Conservation (phyloP, 495 filamentous ascomycete genomes). For the Halenospora varia region DNA sequence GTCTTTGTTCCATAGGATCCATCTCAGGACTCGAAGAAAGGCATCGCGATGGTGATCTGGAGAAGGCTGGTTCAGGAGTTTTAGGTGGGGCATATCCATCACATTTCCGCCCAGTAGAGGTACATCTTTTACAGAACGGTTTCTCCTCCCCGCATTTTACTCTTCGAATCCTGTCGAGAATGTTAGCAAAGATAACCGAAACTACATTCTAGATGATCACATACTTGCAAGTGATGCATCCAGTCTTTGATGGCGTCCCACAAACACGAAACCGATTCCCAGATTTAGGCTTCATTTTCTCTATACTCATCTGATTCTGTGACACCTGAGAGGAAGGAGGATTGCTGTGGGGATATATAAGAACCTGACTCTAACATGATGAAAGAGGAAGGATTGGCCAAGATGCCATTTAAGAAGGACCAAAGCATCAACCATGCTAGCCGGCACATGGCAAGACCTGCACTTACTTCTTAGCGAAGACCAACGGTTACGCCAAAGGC, state of each 20-base stretch:
- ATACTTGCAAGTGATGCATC: conserved; percentile 5
- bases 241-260: conserved; percentile 7
- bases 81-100: conserved; percentile 32
- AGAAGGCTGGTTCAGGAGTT: not conserved
- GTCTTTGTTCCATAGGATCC: conserved; percentile 9
- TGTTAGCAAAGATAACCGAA: not conserved
- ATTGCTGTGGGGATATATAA: not conserved
- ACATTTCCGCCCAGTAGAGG: conserved; percentile 36
- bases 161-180: conserved; percentile 28
- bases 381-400: not conserved
- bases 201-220: not conserved
- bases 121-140: conserved; percentile 38
- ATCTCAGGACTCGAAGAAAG: not conserved
- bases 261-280: conserved; percentile 5
- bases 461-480: not conserved
- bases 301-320: not conserved
- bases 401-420: not conserved
- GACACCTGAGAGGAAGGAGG: not conserved
- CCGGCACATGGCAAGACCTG: conserved; percentile 3
- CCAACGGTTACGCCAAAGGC: not conserved
- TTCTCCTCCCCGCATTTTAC: conserved; percentile 43
- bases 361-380: not conserved
- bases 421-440: not conserved
- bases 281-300: conserved; percentile 7
- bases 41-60: not conserved